These are phyloP conservation scores for Hysterium pulicare DNA, from an alignment of 2,329 filamentous ascomycete species.

Conservation along the genomic window DNA sequence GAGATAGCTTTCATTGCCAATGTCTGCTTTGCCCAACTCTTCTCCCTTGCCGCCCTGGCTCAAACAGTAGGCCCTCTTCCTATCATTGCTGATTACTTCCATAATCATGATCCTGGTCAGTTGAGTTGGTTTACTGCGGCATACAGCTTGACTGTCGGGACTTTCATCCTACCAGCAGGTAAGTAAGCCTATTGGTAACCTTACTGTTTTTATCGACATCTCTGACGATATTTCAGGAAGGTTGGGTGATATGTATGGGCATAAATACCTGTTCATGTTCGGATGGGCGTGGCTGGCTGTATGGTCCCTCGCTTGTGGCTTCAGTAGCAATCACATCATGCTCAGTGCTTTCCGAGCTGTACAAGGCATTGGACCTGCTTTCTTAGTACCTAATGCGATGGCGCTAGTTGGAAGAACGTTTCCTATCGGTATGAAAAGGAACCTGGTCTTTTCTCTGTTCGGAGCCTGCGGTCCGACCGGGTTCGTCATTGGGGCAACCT, in stretches of 20 bases:
- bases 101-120: conserved; percentile 36
- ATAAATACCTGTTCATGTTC: conserved; percentile 48
- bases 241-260: conserved; percentile 50
- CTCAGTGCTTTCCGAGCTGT: conserved; percentile 33
- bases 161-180: conserved; percentile 49
- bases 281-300: conserved; percentile 50
- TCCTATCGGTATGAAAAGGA: conserved; percentile 54
- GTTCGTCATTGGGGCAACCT: conserved; percentile 39
- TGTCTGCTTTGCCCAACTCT: conserved; percentile 32
- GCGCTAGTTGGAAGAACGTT: conserved; percentile 60
- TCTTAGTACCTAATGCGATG: conserved; percentile 61
- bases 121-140: conserved; percentile 48
- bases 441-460: conserved; percentile 56
- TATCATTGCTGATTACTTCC: conserved; percentile 41
- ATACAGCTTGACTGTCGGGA: conserved; percentile 48
- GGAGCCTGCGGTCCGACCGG: conserved; percentile 48
- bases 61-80: conserved; percentile 37
- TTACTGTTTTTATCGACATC: not conserved
- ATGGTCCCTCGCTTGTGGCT: conserved; percentile 45
- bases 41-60: conserved; percentile 42
- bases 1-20: conserved; percentile 21
- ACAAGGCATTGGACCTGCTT: conserved; percentile 56
- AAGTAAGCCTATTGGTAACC: too few species aligned
- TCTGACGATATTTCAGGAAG: conserved; percentile 34
- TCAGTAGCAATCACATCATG: conserved; percentile 38